Conservation (phyloP, 208 protist genomes). For the Acanthamoeba divionensis region DNA sequence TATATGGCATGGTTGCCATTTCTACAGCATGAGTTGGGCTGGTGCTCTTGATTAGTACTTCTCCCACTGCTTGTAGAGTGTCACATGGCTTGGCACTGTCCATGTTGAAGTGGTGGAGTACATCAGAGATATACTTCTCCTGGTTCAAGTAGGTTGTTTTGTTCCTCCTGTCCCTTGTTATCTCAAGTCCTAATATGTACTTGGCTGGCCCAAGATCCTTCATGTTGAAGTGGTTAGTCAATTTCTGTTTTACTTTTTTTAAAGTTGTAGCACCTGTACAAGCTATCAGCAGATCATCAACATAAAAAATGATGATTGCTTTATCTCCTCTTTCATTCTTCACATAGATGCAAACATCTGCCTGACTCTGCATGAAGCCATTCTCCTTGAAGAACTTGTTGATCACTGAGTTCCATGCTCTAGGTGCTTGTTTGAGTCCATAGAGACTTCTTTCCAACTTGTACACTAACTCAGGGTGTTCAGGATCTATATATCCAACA, state of each 20-base stretch:
- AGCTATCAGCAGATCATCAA: too few species aligned
- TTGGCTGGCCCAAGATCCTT: too few species aligned
- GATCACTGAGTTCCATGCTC: not conserved
- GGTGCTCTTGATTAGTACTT: not conserved
- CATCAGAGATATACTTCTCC: not conserved
- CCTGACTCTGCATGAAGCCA: not conserved
- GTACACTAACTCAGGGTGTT: not conserved
- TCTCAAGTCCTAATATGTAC: too few species aligned
- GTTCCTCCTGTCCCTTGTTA: not conserved
- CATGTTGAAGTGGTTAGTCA: too few species aligned
- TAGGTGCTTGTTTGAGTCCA: not conserved
- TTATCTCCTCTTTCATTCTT: too few species aligned
- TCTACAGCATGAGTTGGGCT: not conserved
- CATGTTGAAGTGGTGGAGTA: not conserved
- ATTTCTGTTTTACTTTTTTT: too few species aligned
- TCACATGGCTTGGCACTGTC: too few species aligned
- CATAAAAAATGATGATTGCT: too few species aligned
- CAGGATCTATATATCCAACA: not conserved
- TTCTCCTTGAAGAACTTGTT: not conserved
- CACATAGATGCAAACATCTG: constrained; percentile 11
- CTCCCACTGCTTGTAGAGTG: not conserved
- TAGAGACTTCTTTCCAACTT: not conserved
- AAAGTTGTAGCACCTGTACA: too few species aligned
- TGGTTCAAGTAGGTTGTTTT: not conserved
- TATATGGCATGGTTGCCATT: not conserved